Percentiles rank a stretch among this genome's conserved stretches.
phyloP scores from a whole-genome alignment of 2,329 filamentous ascomycete genomes.

The Fusarium avenaceum region DNA sequence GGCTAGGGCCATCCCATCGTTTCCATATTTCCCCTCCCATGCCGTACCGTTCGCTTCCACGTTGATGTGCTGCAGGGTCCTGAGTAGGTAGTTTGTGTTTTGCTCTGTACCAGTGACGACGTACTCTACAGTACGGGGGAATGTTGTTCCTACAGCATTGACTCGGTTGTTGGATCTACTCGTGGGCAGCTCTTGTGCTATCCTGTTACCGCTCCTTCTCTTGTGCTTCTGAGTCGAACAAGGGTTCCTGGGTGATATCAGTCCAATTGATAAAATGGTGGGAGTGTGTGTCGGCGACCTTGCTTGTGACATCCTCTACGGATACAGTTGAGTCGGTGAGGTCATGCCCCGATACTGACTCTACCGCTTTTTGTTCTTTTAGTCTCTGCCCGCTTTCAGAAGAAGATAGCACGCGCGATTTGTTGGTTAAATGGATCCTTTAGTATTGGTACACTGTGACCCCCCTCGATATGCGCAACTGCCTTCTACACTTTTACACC shows the following conservation, averaged over 20 bases:
- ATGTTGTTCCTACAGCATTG: slow-evolving; percentile 18
- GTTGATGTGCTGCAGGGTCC: slow-evolving; percentile 42
- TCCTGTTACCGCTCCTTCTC: neutral
- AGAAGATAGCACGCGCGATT: slow-evolving; percentile 28
- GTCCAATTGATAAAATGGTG: slow-evolving; percentile 10
- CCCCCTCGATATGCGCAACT: neutral
- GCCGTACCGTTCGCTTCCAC: slow-evolving; percentile 32
- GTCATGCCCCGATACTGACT: slow-evolving; percentile 25
- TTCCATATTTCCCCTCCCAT: slow-evolving; percentile 17
- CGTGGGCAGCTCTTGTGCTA: neutral
- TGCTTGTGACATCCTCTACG: slow-evolving; percentile 24
- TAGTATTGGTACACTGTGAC: slow-evolving; percentile 5
- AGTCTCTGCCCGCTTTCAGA: slow-evolving; percentile 5
- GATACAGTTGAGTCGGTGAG: slow-evolving; percentile 27
- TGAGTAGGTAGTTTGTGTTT: slow-evolving; percentile 1
- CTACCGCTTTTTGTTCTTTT: slow-evolving; percentile 18
- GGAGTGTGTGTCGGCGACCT: slow-evolving; percentile 17
- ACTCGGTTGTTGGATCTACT: slow-evolving; percentile 12
- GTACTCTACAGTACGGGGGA: neutral
- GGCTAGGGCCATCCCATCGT: slow-evolving; percentile 35
- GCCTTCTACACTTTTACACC: slow-evolving; percentile 2
- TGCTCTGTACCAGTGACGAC: slow-evolving; percentile 13
- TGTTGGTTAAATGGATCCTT: slow-evolving; percentile 11
- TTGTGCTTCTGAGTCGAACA: neutral
- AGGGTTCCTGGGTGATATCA: slow-evolving; percentile 3